Percentiles rank a stretch among this genome's conserved stretches.
phyloP scores from a whole-genome alignment of 768 basidiomycete species.

The Naganishia vishniacii region DNA sequence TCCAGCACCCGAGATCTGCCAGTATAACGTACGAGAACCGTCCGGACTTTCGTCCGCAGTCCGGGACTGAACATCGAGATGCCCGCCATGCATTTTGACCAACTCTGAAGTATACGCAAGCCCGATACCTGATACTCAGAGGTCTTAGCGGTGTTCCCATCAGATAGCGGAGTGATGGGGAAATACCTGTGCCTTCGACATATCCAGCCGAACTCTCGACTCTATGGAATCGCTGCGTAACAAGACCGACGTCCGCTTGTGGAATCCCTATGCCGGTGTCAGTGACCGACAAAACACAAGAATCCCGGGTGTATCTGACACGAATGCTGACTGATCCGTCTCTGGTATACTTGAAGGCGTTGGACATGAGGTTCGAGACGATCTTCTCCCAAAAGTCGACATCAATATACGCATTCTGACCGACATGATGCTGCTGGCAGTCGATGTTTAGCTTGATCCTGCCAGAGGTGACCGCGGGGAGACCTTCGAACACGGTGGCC shows the following conservation, averaged over 20 bases:
- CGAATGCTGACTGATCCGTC: slow-evolving; percentile 46
- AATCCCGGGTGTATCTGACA: slow-evolving; percentile 36
- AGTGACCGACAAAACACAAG: slow-evolving; percentile 44
- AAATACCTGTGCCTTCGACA: slow-evolving; percentile 45
- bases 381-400: slow-evolving; percentile 22
- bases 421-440: slow-evolving; percentile 27
- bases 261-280: slow-evolving; percentile 52
- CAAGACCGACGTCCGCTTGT: slow-evolving; percentile 32
- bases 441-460: slow-evolving; percentile 30
- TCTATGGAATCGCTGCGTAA: slow-evolving; percentile 51
- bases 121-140: slow-evolving; percentile 38
- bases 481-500: slow-evolving; percentile 43
- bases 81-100: slow-evolving; percentile 49
- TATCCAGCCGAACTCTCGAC: slow-evolving; percentile 41
- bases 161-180: too few species aligned
- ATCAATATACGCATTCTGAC: slow-evolving; percentile 22
- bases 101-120: slow-evolving; percentile 47
- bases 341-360: slow-evolving; percentile 47
- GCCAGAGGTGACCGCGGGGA: not conserved
- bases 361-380: slow-evolving; percentile 36
- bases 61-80: slow-evolving; percentile 39
- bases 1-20: too few species aligned
- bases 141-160: not conserved
- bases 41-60: slow-evolving; percentile 39
- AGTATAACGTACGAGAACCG: slow-evolving; percentile 31